Evolutionary conservation across 2,329 filamentous ascomycete species (phyloP), one percentile per base, ranked within the genome.

Genomic region (Colletotrichum cereale): DNA sequence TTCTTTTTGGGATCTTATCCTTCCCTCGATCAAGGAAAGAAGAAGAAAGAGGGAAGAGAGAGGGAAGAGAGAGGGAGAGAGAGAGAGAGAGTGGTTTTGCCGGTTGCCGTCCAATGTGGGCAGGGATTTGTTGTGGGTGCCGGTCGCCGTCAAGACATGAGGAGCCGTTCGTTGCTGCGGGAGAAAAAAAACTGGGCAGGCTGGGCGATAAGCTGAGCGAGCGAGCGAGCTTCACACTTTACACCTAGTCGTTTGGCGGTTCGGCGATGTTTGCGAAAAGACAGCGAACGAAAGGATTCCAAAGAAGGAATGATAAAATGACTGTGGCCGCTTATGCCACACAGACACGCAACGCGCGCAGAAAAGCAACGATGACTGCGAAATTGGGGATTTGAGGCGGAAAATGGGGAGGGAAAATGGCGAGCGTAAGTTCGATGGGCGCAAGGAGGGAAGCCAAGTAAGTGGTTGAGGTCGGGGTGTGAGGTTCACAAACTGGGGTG

Each of bases 71-170:
- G 58, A 62, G 44, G 52, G 68, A 71, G n/a, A 62, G 67, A 62
- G 57, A 31, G 65, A 52, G 58, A 47, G 68, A 63, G 68, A 56
- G 68, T 71, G 68, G 68, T n/a, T 63, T 68, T 62, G 47, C 64
- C 36, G 36, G 65, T 38, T 62, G 67, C 62, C 62, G 67, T 66
- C 65, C 57, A 52, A 71, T 67, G 71, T 56, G 67, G 67, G 53
- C 71, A 73, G 64, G 71, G 71, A 58, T 71, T 71, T 68, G 58
- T 56, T 71, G 68, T 71, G 68, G 68, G 68, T 71, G 68, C 58
- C 58, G 38, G 66, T 71, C 58, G 58, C 68, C 58, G 65, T 63
- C 68, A 71, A 71, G 68, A 71, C 68, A 71, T 68, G 57, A 71
- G 68, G 52, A 68, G 68, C 68, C 36, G 65, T 71, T 63, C 68